Evolutionary conservation across 139 green algal species (phyloP), one percentile per base, ranked within the genome.

Genomic region (Nannochloris sp.): DNA sequence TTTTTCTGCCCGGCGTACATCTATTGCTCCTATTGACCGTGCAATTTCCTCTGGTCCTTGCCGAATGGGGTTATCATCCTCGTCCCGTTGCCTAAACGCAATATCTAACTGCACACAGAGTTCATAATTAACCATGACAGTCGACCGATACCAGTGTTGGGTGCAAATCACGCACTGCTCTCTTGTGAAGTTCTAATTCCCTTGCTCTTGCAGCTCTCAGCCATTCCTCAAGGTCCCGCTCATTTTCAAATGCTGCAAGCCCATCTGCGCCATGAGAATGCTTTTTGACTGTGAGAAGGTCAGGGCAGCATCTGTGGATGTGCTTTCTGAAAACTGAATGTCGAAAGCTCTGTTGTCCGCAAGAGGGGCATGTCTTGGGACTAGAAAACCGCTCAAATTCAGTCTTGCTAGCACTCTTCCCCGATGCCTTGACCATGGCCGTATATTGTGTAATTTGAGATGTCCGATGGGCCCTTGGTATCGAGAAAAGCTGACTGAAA

Each of bases 221-320:
- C 33, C 48, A 64, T 26, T 17, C 25, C n/a, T 26, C 25, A 2
- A 56, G 6, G 26, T 43, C 14, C 29, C 43, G n/a, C 48, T 56
- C 53, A 45, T 45, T 36, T 65, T 63, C 17, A 33, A 62, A 6
- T 48, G 44, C 8, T 40, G 62, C 68, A 49, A 13, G 25, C 12
- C 29, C 46, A 59, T 28, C 23, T 23, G 13, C 23, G 33, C 31
- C 26, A 13, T 29, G 37, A 55, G n/a, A 23, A 1, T 16, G 49
- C 57, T 37, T 26, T n/a, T 0, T 36, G 23, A 43, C 14, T 25
- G 43, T 36, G 20, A 79, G 40, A 49, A 81, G 29, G 37, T 82
- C 75, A 6, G 75, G 75, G 49, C 75, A 82, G 50, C 75, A 82
- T 20, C 49, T 30, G 2, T 61, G 28, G 8, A 81, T 26, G 60